Conservation (phyloP, 169 alveolate species). For the Plasmodium vivax region DNA sequence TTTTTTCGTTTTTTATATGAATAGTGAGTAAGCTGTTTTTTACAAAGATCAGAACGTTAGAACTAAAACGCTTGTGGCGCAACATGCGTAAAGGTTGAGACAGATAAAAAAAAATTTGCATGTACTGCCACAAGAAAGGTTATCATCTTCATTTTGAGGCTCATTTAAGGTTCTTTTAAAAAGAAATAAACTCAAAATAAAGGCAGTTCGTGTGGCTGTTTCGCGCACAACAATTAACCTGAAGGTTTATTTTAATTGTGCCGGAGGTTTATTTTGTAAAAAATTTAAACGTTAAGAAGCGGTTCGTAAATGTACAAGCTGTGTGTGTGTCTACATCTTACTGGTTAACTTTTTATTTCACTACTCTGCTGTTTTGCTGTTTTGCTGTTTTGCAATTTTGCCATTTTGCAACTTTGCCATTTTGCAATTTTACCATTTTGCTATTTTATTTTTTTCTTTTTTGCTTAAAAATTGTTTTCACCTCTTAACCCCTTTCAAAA, state of each 20-base stretch:
- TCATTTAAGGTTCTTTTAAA: background rate
- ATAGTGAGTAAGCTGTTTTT: background rate
- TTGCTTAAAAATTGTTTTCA: background rate
- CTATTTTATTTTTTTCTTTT: background rate
- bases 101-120: constrained; percentile 20
- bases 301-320: background rate
- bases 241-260: background rate
- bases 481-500: background rate
- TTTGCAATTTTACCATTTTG: background rate
- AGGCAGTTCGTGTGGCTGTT: background rate
- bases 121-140: constrained; percentile 14
- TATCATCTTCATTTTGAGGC: background rate
- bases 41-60: background rate
- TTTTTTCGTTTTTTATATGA: background rate
- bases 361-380: no score
- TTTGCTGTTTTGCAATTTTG: no score
- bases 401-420: no score
- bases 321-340: background rate
- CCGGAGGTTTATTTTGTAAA: background rate
- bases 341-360: background rate
- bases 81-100: constrained; percentile 6
- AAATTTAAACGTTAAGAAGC: background rate
- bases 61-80: background rate
- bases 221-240: constrained; percentile 1
- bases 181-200: constrained; percentile 22